Evolutionary conservation across 129 eudicot species (phyloP).

Genomic region (Centaurea solstitialis): DNA sequence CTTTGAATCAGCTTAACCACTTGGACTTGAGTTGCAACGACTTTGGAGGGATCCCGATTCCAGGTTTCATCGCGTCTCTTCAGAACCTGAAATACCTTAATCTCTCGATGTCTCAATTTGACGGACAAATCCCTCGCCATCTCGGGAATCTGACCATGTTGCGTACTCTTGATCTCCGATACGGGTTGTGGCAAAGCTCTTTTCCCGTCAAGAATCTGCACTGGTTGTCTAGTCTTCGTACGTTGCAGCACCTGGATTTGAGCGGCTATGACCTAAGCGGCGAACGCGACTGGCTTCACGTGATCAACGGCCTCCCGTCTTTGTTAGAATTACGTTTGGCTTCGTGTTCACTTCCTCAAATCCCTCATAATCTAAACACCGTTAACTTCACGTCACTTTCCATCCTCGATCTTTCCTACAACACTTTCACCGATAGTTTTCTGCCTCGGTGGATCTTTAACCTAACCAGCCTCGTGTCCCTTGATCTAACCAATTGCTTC

Average conservation of each 20-base stretch:
- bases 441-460: conserved; percentile 30
- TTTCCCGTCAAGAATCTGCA: background rate
- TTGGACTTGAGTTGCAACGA: conserved; percentile 40
- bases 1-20: conserved; percentile 21
- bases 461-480: conserved; percentile 23
- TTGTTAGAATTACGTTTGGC: conserved; percentile 29
- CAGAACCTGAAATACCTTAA: conserved; percentile 2
- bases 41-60: conserved; percentile 17
- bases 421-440: conserved; percentile 14
- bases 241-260: conserved; percentile 28
- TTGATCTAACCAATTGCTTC: conserved; percentile 29
- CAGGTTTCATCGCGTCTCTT: conserved; percentile 15
- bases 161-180: conserved; percentile 19
- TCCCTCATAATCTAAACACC: background rate
- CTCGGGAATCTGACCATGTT: conserved; percentile 40
- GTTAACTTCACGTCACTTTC: conserved; percentile 14
- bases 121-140: conserved; percentile 22
- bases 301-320: conserved; percentile 31
- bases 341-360: conserved; percentile 15
- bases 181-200: background rate
- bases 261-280: conserved; percentile 32
- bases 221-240: conserved; percentile 38
- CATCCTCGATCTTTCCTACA: conserved; percentile 44
- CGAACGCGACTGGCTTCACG: conserved; percentile 37
- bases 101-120: conserved; percentile 15